phyloP scores from a whole-genome alignment of 768 basidiomycete species.

The Phlegmacium glaucopus region DNA sequence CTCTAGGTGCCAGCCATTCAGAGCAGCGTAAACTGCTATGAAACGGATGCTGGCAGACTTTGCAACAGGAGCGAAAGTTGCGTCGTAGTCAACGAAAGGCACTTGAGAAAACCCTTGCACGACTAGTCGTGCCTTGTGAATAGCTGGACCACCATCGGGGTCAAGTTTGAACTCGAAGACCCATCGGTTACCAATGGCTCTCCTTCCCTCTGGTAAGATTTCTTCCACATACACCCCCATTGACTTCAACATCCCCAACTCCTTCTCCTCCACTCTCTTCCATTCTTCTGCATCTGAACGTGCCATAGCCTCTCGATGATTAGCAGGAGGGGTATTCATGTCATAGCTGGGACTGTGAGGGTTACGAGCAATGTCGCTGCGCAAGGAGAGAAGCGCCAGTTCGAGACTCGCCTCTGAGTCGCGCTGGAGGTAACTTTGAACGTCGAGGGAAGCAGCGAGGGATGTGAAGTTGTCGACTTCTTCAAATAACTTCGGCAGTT shows the following conservation, averaged over 20 bases:
- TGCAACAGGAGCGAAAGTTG: no score
- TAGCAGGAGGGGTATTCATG: conserved; percentile 5
- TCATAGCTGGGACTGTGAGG: conserved; percentile 1
- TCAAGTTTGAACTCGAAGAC: conserved; percentile 8
- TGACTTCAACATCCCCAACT: conserved; percentile 6
- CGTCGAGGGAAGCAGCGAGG: conserved; percentile 7
- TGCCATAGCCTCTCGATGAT: conserved; percentile 8
- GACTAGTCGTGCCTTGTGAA: conserved; percentile 5
- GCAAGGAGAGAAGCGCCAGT: conserved; percentile 4
- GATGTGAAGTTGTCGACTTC: background rate
- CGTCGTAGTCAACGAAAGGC: conserved; percentile 7
- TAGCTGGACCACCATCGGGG: background rate
- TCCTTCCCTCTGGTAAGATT: conserved; percentile 5
- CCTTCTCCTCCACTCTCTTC: conserved; percentile 8
- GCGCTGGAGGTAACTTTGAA: conserved; percentile 5
- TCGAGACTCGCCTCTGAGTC: conserved; percentile 5
- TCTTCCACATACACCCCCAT: conserved; percentile 10
- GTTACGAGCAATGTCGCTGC: conserved; percentile 2
- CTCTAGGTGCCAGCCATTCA: no score
- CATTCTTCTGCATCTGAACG: conserved; percentile 6
- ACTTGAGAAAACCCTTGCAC: conserved; percentile 12
- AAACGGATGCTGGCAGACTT: no score
- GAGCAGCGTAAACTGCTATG: no score
- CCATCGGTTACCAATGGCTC: conserved; percentile 11
- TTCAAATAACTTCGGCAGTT: conserved; percentile 1